Base-by-base conservation (phyloP, 2,329 filamentous ascomycete species). In the Decorospora gaudefroyi region DNA sequence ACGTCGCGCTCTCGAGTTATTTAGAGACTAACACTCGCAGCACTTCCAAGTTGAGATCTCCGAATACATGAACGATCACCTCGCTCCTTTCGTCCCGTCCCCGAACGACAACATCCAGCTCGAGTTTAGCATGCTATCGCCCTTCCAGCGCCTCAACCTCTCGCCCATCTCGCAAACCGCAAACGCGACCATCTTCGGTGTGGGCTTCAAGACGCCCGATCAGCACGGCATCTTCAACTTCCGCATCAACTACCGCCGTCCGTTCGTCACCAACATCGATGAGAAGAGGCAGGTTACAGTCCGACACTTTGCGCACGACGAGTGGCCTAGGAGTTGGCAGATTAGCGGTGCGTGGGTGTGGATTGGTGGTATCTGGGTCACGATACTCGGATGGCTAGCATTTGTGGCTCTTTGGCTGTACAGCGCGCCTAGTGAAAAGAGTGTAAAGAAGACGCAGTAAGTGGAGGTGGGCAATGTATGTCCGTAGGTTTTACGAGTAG, bases 181-280 rank as follows among this genome's bases (percentile, higher is more conserved):
- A 41, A 85, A 88, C 61, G 83, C 84, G 53, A 85, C 88, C 35
- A 79, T 87, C 50, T 99, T 86, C 77, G 79, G 80, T 52, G 79
- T 82, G 31, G 79, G 82, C 16, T 96, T 99, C 74, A 87, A 79
- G 53, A 81, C 92, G 3, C 93, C 93, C 4, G 93, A 99, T 70
- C 93, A 99, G 74, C 93, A 99, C 76, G 93, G 93, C 68, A 96
- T 99, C 74, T 99, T 97, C 81, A 95, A 95, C 76, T 97, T 99
- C 81, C 84, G 86, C 68, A 81, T 97, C 72, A 95, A 96, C 79
- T 96, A 97, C 80, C 95, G 95, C 78, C 85, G 93, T 5, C 90
- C 92, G 1, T 95, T 96, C 78, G 74, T 95, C 59, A 93, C 84
- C 63, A 87, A 85, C 69, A 70, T 99, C 39, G 91, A 96, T 68